Base-by-base conservation (phyloP, 352 stramenopile species). In the Lagenidium giganteum region DNA sequence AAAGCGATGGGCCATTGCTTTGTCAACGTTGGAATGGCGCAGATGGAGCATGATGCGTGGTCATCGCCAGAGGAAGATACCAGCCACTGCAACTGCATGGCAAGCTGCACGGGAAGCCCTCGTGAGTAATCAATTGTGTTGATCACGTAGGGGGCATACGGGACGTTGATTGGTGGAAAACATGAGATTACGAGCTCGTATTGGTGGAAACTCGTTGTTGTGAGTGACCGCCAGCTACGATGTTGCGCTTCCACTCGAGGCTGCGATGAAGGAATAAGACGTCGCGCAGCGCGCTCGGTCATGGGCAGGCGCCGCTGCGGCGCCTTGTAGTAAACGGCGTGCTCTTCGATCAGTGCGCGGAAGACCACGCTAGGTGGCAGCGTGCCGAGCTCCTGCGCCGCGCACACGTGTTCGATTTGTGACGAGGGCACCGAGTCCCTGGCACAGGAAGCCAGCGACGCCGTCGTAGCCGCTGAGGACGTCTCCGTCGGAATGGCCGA, bases 211-310 rank as follows among this genome's bases (percentile, higher is more conserved):
- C n/a, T n/a, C n/a, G 16, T 54, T 24, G 2, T 33, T 5, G n/a
- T 12, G 39, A 5, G 12, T 18, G 18, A 8, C 44, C 51, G 8
- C 51, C 33, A 4, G 7, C 1, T 13, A 55, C 23, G 28, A 60
- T 33, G 9, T 18, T 25, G 7, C 40, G 16, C 48, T 87, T 88
- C 79, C 79, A 91, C 5, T 51, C 54, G n/a, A 34, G 47, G 29
- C 73, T 86, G 27, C 70, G 61, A 42, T 92, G 72, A 26, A 92
- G 38, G 47, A 89, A 92, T 65, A 89, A 92, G 37, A 74, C 69
- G 32, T 92, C 74, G 32, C 74, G 73, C 11, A 88, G 65, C 33
- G n/a, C 67, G 59, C 46, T 88, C 57, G 1, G 74, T 73, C 25
- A 69, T 83, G 33, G 63, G 64, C 36, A 91, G 58, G 8, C 70